phyloP scores from a whole-genome alignment of 306 rosid species.

The Oxytropis ochrocephala region DNA sequence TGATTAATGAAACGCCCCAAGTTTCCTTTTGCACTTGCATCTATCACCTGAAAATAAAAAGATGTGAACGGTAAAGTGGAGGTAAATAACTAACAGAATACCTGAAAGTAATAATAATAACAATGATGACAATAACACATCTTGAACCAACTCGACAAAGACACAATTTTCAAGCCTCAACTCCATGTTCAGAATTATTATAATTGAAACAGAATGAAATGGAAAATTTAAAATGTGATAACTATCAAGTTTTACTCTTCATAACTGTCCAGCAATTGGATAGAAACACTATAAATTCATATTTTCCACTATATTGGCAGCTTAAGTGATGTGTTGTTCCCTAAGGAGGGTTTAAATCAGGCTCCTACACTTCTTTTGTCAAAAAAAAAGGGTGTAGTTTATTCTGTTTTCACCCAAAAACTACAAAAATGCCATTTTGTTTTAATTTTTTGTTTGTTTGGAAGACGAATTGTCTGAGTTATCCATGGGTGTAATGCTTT shows the following conservation, averaged over 20 bases:
- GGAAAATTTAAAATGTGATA: background rate
- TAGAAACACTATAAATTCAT: background rate
- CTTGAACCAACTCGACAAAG: background rate
- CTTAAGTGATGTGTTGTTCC: background rate
- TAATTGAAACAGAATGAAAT: background rate
- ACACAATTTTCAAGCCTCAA: background rate
- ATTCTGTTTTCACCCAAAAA: background rate
- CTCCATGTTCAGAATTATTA: background rate
- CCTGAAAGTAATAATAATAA: background rate
- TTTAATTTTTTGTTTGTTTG: background rate
- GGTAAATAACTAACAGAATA: background rate
- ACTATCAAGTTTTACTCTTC: background rate
- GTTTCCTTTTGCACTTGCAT: conserved; percentile 98
- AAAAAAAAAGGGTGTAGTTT: no score
- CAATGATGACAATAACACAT: background rate
- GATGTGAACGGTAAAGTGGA: conserved; percentile 4
- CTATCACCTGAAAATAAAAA: conserved; percentile 74
- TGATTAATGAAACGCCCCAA: conserved; percentile 98
- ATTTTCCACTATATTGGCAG: background rate
- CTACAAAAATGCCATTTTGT: background rate
- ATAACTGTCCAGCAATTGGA: background rate
- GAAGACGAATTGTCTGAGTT: background rate
- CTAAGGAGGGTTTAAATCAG: no score
- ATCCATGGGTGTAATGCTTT: background rate
- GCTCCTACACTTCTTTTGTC: no score